Conservation (phyloP, 306 rosid species). For the Neltuma alba region DNA sequence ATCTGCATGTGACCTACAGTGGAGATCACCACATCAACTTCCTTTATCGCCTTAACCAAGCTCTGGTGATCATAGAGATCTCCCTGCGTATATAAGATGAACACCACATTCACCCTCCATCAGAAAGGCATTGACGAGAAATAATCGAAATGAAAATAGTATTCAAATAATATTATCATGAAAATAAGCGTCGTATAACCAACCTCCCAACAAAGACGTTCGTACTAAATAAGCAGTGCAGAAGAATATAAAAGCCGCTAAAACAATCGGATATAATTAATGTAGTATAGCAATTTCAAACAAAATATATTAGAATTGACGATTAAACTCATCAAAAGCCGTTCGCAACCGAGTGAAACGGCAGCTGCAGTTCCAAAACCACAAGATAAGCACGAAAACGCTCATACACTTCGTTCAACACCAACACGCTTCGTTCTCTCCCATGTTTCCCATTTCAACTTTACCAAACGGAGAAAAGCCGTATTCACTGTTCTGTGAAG, state of each 20-base stretch:
- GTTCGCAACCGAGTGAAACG: too few relatives aligned
- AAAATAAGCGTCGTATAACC: not conserved
- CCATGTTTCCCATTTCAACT: not conserved
- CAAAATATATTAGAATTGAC: too few relatives aligned
- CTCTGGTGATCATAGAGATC: slow-evolving; percentile 69
- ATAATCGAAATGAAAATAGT: not conserved
- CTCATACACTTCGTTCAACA: not conserved
- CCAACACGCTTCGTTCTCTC: not conserved
- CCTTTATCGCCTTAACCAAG: slow-evolving; percentile 82
- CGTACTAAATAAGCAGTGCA: too few relatives aligned
- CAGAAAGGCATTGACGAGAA: not conserved
- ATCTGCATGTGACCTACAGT: slow-evolving; percentile 50
- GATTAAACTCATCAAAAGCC: too few relatives aligned
- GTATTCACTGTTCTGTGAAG: not conserved
- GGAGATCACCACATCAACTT: slow-evolving; percentile 78
- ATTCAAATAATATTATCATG: not conserved
- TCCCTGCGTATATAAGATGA: slow-evolving; percentile 48
- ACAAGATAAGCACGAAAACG: too few relatives aligned
- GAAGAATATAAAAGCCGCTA: too few relatives aligned
- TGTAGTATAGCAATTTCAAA: too few relatives aligned
- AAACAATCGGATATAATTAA: not conserved
- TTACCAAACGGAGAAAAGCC: not conserved
- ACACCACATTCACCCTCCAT: not conserved
- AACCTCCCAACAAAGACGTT: not conserved
- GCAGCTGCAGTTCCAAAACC: too few relatives aligned